Conservation (phyloP, 2,329 filamentous ascomycete species). For the Geoglossum cookeanum region DNA sequence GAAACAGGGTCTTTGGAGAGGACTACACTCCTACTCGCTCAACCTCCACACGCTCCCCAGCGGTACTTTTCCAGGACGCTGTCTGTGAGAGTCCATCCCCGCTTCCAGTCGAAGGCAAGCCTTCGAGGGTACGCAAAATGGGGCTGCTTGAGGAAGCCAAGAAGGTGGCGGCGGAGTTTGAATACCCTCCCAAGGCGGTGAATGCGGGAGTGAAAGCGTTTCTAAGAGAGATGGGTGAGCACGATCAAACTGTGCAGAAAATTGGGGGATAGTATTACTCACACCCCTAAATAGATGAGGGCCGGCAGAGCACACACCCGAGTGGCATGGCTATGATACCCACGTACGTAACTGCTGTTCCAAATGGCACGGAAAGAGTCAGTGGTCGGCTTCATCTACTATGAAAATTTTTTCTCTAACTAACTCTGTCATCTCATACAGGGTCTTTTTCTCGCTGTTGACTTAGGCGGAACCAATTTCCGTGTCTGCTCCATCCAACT, state of each 20-base stretch:
- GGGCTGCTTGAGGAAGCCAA: conserved; percentile 48
- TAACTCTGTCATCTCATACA: conserved; percentile 18
- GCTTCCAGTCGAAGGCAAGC: not conserved
- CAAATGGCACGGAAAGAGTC: conserved; percentile 95
- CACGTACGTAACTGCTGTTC: conserved; percentile 87
- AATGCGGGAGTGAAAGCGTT: conserved; percentile 72
- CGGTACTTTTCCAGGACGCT: not conserved
- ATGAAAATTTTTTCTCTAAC: not conserved
- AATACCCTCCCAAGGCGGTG: conserved; percentile 60
- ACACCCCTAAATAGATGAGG: conserved; percentile 41
- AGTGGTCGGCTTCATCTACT: too few species aligned
- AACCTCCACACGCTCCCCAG: not conserved
- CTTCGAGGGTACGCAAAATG: conserved; percentile 17
- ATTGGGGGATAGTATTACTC: not conserved
- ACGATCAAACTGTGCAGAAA: not conserved
- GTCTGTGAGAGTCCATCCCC: not conserved
- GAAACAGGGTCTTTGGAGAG: not conserved
- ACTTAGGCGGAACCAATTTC: conserved; percentile 97
- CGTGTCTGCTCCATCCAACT: conserved; percentile 88
- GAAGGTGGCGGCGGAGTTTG: conserved; percentile 68
- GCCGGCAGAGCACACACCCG: conserved; percentile 48
- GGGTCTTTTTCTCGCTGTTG: conserved; percentile 91
- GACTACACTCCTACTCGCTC: not conserved
- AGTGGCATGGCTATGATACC: conserved; percentile 88
- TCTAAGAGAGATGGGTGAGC: conserved; percentile 58